Percentiles rank a stretch among this genome's conserved stretches.
phyloP scores from a whole-genome alignment of 2,329 filamentous ascomycete species.

The Allantophomopsis cytisporea region DNA sequence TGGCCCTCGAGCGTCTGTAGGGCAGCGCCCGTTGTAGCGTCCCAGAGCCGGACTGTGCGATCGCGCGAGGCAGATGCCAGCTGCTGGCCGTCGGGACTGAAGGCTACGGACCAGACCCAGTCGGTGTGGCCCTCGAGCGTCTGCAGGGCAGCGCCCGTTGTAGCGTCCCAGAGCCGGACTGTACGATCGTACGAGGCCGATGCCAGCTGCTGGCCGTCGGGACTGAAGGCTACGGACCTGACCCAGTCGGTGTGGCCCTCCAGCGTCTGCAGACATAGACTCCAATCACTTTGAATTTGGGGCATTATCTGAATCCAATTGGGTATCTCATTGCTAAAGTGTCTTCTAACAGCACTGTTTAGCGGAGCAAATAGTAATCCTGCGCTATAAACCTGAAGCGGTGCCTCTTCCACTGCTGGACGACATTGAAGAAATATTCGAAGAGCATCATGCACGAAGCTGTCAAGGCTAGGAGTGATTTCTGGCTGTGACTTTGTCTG shows the following conservation, averaged over 20 bases:
- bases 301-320: constrained; percentile 3
- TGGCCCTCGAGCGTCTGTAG: no score
- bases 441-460: constrained; percentile 1
- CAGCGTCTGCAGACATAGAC: constrained; percentile 1
- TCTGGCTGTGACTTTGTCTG: no score
- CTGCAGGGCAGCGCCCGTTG: constrained; percentile 3
- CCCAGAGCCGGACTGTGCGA: not conserved
- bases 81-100: no score
- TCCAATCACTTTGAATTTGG: constrained; percentile 2
- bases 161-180: constrained; percentile 4
- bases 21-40: not conserved
- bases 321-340: constrained; percentile 1
- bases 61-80: no score
- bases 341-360: constrained; percentile 10
- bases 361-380: constrained; percentile 16
- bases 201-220: constrained; percentile 1
- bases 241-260: constrained; percentile 1
- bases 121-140: no score
- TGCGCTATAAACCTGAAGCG: constrained; percentile 18
- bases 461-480: not conserved
- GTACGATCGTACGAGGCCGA: constrained; percentile 3
- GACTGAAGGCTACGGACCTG: constrained; percentile 2
- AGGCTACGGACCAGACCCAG: no score
- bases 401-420: constrained; percentile 10
- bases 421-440: not conserved